A percentile compares a stretch with the other conserved stretches of the same genome.
These are phyloP conservation scores for Pichia sp. DNA, from an alignment of 1,139 yeast genomes.

Conservation along the genomic window DNA sequence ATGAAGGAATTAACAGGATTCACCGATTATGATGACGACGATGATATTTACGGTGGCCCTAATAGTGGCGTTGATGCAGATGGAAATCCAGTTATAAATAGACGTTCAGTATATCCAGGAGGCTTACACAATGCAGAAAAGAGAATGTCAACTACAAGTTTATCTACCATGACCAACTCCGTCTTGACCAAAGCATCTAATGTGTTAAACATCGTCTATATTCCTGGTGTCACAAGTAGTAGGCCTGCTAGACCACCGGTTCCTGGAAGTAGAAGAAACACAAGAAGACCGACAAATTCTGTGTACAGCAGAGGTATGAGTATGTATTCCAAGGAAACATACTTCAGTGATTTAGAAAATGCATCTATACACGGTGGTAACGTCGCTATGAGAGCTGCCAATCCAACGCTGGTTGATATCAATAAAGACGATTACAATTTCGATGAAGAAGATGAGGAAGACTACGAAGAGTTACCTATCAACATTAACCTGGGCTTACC, in stretches of 20 bases:
- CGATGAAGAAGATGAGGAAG: slow-evolving; percentile 31
- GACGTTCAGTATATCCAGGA: too few relatives aligned
- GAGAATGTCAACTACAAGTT: slow-evolving; percentile 42
- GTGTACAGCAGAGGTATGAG: slow-evolving; percentile 41
- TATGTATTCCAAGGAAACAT: slow-evolving; percentile 51
- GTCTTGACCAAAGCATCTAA: slow-evolving; percentile 79
- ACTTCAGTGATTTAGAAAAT: slow-evolving; percentile 54
- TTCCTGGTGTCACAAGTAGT: slow-evolving; percentile 87
- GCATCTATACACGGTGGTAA: slow-evolving; percentile 54
- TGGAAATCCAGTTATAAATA: too few relatives aligned
- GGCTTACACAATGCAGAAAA: slow-evolving; percentile 13
- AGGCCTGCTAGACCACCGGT: slow-evolving; percentile 11
- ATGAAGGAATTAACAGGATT: slow-evolving; percentile 25
- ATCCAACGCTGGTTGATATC: slow-evolving; percentile 60
- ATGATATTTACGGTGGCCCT: slow-evolving; percentile 20
- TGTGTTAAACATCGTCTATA: slow-evolving; percentile 89
- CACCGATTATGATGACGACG: slow-evolving; percentile 26
- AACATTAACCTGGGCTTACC: slow-evolving; percentile 11
- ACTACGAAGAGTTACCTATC: slow-evolving; percentile 2
- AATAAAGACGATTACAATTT: slow-evolving; percentile 52
- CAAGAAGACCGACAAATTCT: slow-evolving; percentile 13
- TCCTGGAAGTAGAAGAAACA: slow-evolving; percentile 15
- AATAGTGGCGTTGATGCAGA: neutral
- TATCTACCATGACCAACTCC: slow-evolving; percentile 51
- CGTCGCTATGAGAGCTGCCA: slow-evolving; percentile 65